Conservation (phyloP, 441 rosid genomes). For the Metrosideros polymorpha region DNA sequence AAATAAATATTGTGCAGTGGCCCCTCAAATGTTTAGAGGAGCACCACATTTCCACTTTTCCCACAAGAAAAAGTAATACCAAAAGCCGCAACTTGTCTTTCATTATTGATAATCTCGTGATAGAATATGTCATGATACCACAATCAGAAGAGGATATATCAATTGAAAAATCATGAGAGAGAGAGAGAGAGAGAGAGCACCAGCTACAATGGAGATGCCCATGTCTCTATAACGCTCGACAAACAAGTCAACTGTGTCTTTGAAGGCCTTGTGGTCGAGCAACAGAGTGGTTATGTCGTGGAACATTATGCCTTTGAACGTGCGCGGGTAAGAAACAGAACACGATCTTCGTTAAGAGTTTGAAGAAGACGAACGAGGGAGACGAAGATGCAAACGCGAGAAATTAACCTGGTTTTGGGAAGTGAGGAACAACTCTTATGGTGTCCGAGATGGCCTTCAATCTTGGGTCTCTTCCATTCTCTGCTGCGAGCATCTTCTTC, state of each 20-base stretch:
- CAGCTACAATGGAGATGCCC: slow-evolving; percentile 9
- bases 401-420: slow-evolving; percentile 1
- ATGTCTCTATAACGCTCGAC: slow-evolving; percentile 6
- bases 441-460: slow-evolving; percentile 7
- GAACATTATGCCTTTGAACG: slow-evolving; percentile 5
- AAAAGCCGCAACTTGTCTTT: neutral
- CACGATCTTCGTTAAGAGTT: neutral
- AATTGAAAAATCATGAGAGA: neutral
- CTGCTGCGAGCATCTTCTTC: neutral
- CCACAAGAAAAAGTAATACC: neutral
- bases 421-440: slow-evolving; percentile 8
- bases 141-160: neutral
- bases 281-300: slow-evolving; percentile 8
- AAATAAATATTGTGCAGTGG: neutral
- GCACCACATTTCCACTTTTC: neutral
- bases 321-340: neutral
- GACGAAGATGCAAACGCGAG: neutral
- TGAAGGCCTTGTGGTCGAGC: slow-evolving; percentile 9
- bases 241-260: slow-evolving; percentile 4
- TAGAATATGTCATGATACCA: neutral
- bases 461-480: slow-evolving; percentile 8
- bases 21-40: neutral
- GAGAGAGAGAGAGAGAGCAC: neutral
- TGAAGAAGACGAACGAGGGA: neutral
- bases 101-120: neutral